Base-by-base conservation (phyloP, 345 rosid species). In the Eucalyptus tenuipes region DNA sequence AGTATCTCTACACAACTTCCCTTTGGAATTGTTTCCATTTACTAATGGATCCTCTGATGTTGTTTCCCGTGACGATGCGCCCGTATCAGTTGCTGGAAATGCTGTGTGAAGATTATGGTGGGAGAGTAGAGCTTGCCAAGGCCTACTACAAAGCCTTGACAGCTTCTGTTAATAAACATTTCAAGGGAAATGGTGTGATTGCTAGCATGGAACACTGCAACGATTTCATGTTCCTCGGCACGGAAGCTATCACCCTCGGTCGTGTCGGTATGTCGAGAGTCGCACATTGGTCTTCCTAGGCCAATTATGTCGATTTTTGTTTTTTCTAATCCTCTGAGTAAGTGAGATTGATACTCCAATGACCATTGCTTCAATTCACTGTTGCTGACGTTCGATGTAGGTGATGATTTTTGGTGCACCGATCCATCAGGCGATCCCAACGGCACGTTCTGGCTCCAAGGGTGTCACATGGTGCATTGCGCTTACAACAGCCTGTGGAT, bases 131-230 rank as follows among this genome's bases (percentile, higher is more conserved):
- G 24, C 90, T 98, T 50, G 99, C 98, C 0, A 96, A 95, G 91
- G 95, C 97, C 57, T 98, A 97, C 90, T 98, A 6, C 93, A 94
- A 94, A 88, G 99, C 98, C 4, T 87, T 98, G 40, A 94, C 99
- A 22, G 93, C 90, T 5, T 97, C 99, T 1, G 98, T 96, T 37
- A 95, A 88, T 75, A 96, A 93, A 91, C 97, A 98, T 88, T 98
- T 98, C 92, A 93, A 94, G 27, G 99, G 99, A 49, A 98, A 98
- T 89, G 99, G 98, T 61, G 99, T 98, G 29, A 98, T 98, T 29
- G 99, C 99, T 1, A 98, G 99, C 87, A 98, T 98, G 99, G 97
- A 96, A 89, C 99, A 98, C 86, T 97, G 99, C 90, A 98, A 98
- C 91, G 99, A 98, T 89, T 98, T 98, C 93, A 97, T 98, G 98